A percentile compares a stretch with the other conserved stretches of the same genome.
Conservation (phyloP, 495 filamentous ascomycete species). For the Lasiosphaeriaceae sp. region DNA sequence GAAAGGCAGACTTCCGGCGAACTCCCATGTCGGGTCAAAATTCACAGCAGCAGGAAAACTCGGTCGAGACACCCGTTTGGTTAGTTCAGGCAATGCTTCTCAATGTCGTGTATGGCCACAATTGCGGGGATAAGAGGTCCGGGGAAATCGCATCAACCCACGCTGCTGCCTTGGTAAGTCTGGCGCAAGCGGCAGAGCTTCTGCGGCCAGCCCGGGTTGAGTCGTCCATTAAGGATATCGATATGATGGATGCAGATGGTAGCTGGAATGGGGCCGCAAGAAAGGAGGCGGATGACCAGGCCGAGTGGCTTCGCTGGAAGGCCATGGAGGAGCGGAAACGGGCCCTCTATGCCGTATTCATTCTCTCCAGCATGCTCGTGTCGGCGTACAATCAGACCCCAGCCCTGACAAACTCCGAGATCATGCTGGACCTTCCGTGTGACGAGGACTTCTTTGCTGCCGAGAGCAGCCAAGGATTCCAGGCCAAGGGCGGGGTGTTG, state of each 20-base stretch:
- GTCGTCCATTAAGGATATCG: constrained; percentile 28
- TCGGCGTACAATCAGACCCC: constrained; percentile 91
- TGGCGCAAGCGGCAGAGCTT: constrained; percentile 83
- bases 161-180: constrained; percentile 82
- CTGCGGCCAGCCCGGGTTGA: constrained; percentile 51
- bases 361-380: constrained; percentile 84
- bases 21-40: constrained; percentile 45
- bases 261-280: constrained; percentile 42
- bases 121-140: constrained; percentile 85
- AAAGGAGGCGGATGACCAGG: constrained; percentile 62
- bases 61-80: constrained; percentile 86
- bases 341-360: constrained; percentile 88
- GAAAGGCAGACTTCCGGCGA: constrained; percentile 68
- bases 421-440: constrained; percentile 84
- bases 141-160: constrained; percentile 91
- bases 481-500: constrained; percentile 64
- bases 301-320: constrained; percentile 89
- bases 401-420: constrained; percentile 90
- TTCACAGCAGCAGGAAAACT: constrained; percentile 56
- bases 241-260: constrained; percentile 47
- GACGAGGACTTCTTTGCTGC: constrained; percentile 91
- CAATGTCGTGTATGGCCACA: constrained; percentile 94
- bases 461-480: constrained; percentile 74
- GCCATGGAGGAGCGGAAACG: constrained; percentile 86
- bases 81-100: constrained; percentile 98